Evolutionary conservation across 352 stramenopile species (phyloP), one percentile per base, ranked within the genome.

Genomic region (Ophiocytium majus): DNA sequence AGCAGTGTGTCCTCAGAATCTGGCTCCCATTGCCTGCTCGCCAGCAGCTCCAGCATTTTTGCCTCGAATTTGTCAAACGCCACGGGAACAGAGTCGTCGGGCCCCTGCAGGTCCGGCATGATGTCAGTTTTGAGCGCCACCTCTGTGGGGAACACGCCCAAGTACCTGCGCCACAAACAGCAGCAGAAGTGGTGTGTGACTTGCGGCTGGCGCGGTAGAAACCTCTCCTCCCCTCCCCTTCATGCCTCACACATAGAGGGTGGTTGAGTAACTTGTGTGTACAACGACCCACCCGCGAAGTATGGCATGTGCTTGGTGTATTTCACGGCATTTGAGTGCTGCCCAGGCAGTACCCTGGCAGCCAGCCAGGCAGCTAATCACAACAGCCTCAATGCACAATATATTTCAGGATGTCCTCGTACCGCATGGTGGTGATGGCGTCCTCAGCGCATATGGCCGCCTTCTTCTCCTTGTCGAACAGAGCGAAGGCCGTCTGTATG

Each of bases 381-480:
- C n/a, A n/a, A n/a, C n/a, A n/a, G n/a, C n/a, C 19, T 79, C 71
- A 43, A 10, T n/a, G 71, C 0, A 28, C 9, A 19, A 79, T 79
- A 50, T 9, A 19, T 82, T 49, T 43, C 79, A 76, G 14, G 14
- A 66, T n/a, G 14, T 66, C 14, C 14, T 66, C n/a, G n/a, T 76
- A 35, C 64, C n/a, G 5, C n/a, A 76, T 23, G 64, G 32, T 23
- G 19, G 32, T 76, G 64, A 9, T 10, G n/a, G 32, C 64, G n/a
- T 35, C 64, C 64, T 76, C n/a, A 23, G 32, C 64, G 19, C 10
- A 10, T 5, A 76, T 32, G 23, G 10, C 50, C 64, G 92, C 92
- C 87, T 96, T 96, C 79, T 94, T 94, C 50, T 97, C 94, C 89
- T 96, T 96, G 90, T 97, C 93, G 83, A 96, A 97, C 88, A 97